These are phyloP conservation scores for Westerdykella ornata DNA, from an alignment of 2,329 filamentous ascomycete species.

Conservation along the genomic window DNA sequence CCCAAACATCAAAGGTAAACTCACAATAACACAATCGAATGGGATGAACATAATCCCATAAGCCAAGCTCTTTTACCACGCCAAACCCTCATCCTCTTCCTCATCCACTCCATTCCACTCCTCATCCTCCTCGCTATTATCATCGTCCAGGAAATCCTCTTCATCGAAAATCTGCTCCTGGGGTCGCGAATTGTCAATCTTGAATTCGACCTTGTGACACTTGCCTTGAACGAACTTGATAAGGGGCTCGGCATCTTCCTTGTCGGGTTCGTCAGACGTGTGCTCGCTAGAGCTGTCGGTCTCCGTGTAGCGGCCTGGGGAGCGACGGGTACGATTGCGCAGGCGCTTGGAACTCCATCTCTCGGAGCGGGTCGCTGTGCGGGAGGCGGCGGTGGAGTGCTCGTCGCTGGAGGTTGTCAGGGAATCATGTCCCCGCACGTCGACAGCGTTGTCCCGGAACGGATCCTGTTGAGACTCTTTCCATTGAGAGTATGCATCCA, in stretches of 20 bases:
- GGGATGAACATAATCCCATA: too few species aligned
- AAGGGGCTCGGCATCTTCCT: constrained; percentile 9
- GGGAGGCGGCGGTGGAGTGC: background rate
- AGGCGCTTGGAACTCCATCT: background rate
- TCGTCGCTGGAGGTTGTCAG: background rate
- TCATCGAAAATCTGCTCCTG: constrained; percentile 62
- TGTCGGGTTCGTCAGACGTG: background rate
- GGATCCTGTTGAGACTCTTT: constrained; percentile 17
- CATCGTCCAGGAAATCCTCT: constrained; percentile 63
- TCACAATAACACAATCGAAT: too few species aligned
- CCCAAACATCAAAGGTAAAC: too few species aligned
- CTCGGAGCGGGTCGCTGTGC: background rate
- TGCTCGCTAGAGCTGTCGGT: background rate
- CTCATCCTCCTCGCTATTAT: constrained; percentile 49
- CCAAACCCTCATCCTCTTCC: constrained; percentile 30
- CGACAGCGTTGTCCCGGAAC: background rate
- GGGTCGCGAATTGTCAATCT: constrained; percentile 70
- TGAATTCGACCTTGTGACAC: constrained; percentile 63
- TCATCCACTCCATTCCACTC: constrained; percentile 54
- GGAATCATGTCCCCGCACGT: background rate
- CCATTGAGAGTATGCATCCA: constrained; percentile 40
- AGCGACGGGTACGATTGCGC: background rate
- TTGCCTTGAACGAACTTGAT: constrained; percentile 55
- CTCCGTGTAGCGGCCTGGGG: background rate
- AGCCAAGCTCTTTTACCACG: too few species aligned